Evolutionary conservation across 148 eudicot genomes (phyloP), one percentile per base, ranked within the genome.

Genomic region (Chenopodium berlandieri): DNA sequence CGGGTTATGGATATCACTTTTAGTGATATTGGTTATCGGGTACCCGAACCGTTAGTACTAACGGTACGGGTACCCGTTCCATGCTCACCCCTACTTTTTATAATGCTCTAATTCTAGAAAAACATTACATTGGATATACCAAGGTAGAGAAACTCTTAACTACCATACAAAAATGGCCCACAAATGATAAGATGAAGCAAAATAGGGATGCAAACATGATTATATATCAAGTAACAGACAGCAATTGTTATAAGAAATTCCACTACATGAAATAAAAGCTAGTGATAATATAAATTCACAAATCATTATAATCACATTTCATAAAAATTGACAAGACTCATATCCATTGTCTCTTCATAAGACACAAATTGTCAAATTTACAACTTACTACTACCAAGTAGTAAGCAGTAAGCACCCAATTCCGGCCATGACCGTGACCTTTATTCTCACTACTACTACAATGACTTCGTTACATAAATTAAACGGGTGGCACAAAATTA

Each of bases 401-500:
- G 11, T 22, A 62, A 4, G 65, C 27, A 22, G 10, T 62, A 62
- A 20, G 65, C 65, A 62, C 65, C 25, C 22, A 22, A 20, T 62
- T 1, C 22, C 1, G 25, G 25, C 25, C 65, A 22, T 7, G 25
- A 62, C 25, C 9, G 25, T 20, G 65, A 22, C 65, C 25, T 62
- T 62, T 62, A 62, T 62, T 62, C 25, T 62, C 65, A 62, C 5
- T 9, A 11, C 8, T 1, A 22, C 27, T 62, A 62, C 0, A 20
- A 1, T 62, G 65, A 62, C 27, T 20, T 56, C 23, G 8, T 3
- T 19, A 62, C 65, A 62, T 20, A 62, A 62, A 6, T 52, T 56
- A 75, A 16, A 52, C 64, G 1, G 77, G 77, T 13, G 64, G 40
- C 65, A 75, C 64, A 75, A 52, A 50, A 13, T 30, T 56, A 75